Conservation (phyloP, 2,329 filamentous ascomycete species). For the Fusarium poae region DNA sequence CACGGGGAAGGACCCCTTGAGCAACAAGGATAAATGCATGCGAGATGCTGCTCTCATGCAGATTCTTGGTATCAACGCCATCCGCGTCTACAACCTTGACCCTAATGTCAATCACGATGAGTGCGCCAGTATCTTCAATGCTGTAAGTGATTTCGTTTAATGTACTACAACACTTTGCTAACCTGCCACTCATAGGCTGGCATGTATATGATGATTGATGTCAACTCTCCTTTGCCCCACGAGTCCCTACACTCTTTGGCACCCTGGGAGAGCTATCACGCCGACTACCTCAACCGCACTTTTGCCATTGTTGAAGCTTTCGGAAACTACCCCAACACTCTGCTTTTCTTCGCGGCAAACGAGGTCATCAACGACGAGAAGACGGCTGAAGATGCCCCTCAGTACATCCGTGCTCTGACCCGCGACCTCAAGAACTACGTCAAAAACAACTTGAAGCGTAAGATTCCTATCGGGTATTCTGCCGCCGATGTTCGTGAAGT, state of each 20-base stretch:
- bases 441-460: constrained; percentile 74
- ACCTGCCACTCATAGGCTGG: constrained; percentile 60
- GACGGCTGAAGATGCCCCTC: constrained; percentile 71
- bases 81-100: constrained; percentile 78
- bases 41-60: constrained; percentile 76
- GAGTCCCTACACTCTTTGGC: constrained; percentile 67
- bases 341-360: constrained; percentile 83
- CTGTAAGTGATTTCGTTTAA: constrained; percentile 52
- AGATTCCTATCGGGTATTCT: constrained; percentile 83
- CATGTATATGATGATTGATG: constrained; percentile 77
- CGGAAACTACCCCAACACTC: constrained; percentile 74
- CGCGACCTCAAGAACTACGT: constrained; percentile 87
- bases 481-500: constrained; percentile 82
- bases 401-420: constrained; percentile 80
- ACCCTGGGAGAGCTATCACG: constrained; percentile 72
- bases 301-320: constrained; percentile 77
- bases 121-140: constrained; percentile 77
- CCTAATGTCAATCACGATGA: constrained; percentile 75
- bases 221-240: constrained; percentile 73
- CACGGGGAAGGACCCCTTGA: constrained; percentile 69
- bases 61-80: constrained; percentile 73
- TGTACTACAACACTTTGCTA: neutral
- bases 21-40: constrained; percentile 68
- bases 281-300: constrained; percentile 72
- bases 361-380: constrained; percentile 78